Percentiles rank a stretch among this genome's conserved stretches.
phyloP scores from a whole-genome alignment of 169 alveolate species.

The Eimeria falciformis region DNA sequence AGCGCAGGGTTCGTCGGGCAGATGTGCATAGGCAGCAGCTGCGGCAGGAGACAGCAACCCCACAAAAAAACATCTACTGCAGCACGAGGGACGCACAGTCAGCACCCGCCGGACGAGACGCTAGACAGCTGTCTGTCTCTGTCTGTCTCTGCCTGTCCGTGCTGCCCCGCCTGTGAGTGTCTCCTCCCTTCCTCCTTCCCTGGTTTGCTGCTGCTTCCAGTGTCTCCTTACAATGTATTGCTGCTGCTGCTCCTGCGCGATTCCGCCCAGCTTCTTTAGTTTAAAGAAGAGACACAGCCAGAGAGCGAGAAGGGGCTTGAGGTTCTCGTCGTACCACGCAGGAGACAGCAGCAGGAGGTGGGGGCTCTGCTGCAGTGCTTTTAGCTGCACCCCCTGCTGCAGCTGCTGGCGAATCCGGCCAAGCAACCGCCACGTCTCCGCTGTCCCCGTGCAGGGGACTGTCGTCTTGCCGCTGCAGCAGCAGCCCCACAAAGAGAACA shows the following conservation, averaged over 20 bases:
- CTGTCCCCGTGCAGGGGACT: conserved; percentile 18
- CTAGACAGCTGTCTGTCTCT: neutral
- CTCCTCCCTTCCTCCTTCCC: conserved; percentile 2
- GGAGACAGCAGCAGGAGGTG: conserved; percentile 86
- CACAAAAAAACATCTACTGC: neutral
- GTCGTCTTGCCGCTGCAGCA: conserved; percentile 48
- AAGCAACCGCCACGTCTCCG: conserved; percentile 74
- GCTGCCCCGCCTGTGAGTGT: neutral
- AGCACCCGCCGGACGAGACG: neutral
- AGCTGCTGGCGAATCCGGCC: conserved; percentile 69
- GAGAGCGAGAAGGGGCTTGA: conserved; percentile 82
- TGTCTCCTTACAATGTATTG: conserved; percentile 49
- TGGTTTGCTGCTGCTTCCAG: conserved; percentile 32
- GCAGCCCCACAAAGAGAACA: neutral
- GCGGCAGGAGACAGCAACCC: conserved; percentile 12
- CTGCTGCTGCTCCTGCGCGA: conserved; percentile 74
- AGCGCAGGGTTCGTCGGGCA: conserved; percentile 57
- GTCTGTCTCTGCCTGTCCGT: conserved; percentile 3
- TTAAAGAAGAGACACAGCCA: conserved; percentile 82
- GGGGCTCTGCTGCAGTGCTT: conserved; percentile 86
- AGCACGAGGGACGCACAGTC: neutral
- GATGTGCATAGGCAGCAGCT: conserved; percentile 53
- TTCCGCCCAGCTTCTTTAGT: conserved; percentile 19
- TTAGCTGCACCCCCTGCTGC: conserved; percentile 80
- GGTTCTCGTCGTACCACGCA: conserved; percentile 81